These are phyloP conservation scores for Aspergillus bombycis DNA, from an alignment of 2,329 filamentous ascomycete species.

Conservation along the genomic window DNA sequence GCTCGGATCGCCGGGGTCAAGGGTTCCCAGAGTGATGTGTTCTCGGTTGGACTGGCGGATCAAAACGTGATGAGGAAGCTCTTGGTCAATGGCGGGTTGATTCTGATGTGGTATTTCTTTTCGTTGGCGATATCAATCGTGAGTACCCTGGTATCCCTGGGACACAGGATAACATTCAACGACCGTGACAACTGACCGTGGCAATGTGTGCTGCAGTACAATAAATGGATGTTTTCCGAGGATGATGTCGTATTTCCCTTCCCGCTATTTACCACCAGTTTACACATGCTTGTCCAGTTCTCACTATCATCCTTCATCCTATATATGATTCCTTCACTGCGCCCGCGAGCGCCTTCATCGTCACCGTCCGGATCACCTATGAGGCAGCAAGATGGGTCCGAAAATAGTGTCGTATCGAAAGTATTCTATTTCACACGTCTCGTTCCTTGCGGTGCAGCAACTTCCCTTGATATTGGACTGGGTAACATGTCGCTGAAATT, in stretches of 20 bases:
- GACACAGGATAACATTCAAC: not conserved
- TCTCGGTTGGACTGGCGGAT: constrained; percentile 66
- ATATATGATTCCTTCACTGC: constrained; percentile 78
- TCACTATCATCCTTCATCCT: constrained; percentile 75
- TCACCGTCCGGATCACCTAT: constrained; percentile 36
- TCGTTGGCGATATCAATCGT: constrained; percentile 91
- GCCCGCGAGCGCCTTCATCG: constrained; percentile 59
- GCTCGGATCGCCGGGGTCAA: constrained; percentile 66
- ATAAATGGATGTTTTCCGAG: constrained; percentile 99
- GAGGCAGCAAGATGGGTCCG: constrained; percentile 48
- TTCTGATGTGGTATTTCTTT: constrained; percentile 87
- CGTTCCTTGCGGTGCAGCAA: constrained; percentile 87
- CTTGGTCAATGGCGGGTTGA: constrained; percentile 76
- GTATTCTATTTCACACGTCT: constrained; percentile 92
- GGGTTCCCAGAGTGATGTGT: constrained; percentile 69
- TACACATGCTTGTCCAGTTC: constrained; percentile 97
- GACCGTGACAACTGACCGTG: not conserved
- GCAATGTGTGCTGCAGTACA: constrained; percentile 66
- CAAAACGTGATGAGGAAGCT: constrained; percentile 70
- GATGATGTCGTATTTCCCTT: constrained; percentile 87
- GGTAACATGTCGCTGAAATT: constrained; percentile 96
- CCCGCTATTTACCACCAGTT: constrained; percentile 89
- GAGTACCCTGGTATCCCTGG: constrained; percentile 42
- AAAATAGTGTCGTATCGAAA: constrained; percentile 71
- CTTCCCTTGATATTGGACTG: constrained; percentile 91